Base-by-base conservation (phyloP, 768 basidiomycete species). In the Suillus sp. region DNA sequence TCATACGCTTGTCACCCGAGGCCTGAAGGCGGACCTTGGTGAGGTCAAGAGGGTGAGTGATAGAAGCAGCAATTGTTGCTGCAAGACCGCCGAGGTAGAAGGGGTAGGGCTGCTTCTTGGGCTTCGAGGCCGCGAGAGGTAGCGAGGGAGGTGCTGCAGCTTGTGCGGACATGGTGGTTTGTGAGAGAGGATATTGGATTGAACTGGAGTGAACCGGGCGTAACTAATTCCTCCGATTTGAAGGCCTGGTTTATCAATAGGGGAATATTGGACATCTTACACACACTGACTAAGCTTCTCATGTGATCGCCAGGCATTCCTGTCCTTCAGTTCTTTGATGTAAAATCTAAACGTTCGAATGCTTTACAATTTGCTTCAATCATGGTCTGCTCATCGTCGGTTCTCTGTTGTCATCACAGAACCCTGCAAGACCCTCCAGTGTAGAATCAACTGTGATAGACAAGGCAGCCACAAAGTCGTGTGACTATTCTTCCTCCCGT, bases 11-110 rank as follows among this genome's bases (percentile, higher is more conserved):
- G 79, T 96, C 94, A 47, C 93, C 94, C 1, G 92, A 92, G 5
- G 94, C 93, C 75, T 96, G 94, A 64, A 96, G 79, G 61, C 94
- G 85, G 73, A 95, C 92, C 82, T 96, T 96, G 30, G 94, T 96
- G 62, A 96, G 81, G 79, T 95, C 92, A 56, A 95, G 79, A 34
- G 93, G 92, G 74, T 94, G 92, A 2, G 92, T 94, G 63, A 93
- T 87, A 40, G 89, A 91, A n/a, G 92, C 92, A 14, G 92, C 92
- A 63, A 93, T 92, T 47, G 91, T 92, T 11, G 92, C 92, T 48
- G 92, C 92, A 38, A 93, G 75, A 84, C 92, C 92, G 72, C 92
- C 92, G 9, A 94, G 82, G 84, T 90, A 94, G 79, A 93, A 92
- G 13, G 92, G 92, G 75, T 94, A 91, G 18, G 91, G 91, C 75